phyloP scores from a whole-genome alignment of 1,284 basidiomycete species.

The Melampsora americana region DNA sequence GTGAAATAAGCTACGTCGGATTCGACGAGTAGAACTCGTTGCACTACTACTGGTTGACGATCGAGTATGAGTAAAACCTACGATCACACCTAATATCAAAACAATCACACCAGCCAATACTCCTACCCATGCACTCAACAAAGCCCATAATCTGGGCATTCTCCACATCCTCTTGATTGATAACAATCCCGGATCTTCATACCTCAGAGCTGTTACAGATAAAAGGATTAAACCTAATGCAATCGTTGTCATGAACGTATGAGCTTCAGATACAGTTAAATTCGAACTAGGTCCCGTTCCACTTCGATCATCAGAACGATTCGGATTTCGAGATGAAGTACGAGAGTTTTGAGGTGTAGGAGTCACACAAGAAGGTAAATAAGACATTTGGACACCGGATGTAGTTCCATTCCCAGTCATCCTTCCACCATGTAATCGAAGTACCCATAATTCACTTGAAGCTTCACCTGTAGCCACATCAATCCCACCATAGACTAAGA shows the following conservation, averaged over 20 bases:
- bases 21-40: not conserved
- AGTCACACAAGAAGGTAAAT: constrained; percentile 24
- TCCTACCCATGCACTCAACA: constrained; percentile 18
- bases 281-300: not conserved
- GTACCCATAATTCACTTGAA: constrained; percentile 69
- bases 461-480: constrained; percentile 64
- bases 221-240: constrained; percentile 11
- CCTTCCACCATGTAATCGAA: constrained; percentile 65
- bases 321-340: not conserved
- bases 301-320: not conserved
- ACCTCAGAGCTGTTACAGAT: constrained; percentile 20
- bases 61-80: constrained; percentile 20
- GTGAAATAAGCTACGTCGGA: constrained; percentile 6
- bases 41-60: not conserved
- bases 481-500: constrained; percentile 72
- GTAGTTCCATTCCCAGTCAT: constrained; percentile 54
- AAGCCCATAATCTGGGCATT: constrained; percentile 21
- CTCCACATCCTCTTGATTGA: constrained; percentile 21
- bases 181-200: constrained; percentile 26
- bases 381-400: constrained; percentile 12
- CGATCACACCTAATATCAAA: constrained; percentile 1
- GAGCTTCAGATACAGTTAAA: constrained; percentile 2
- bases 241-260: constrained; percentile 18
- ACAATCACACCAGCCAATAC: not conserved
- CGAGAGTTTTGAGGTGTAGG: constrained; percentile 23